A percentile compares a stretch with the other conserved stretches of the same genome.
Evolutionary conservation across 2,329 filamentous ascomycete species (phyloP).

Genomic region (Xylariomycetidae sp.): DNA sequence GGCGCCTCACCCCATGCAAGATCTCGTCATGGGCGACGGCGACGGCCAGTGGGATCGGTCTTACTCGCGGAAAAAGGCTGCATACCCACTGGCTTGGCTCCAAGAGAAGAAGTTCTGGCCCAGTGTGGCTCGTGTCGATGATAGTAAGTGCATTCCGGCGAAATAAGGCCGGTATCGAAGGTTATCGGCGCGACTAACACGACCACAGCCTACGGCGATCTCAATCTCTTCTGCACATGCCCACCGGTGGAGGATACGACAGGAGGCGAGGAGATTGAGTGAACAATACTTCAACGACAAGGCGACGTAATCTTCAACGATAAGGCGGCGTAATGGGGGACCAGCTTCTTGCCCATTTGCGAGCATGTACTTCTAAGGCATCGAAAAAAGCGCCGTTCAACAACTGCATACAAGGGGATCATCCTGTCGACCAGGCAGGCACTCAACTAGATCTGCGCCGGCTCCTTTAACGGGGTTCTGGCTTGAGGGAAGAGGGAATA

Average conservation of each 20-base stretch:
- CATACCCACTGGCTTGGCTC: constrained; percentile 77
- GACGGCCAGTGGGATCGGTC: constrained; percentile 68
- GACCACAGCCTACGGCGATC: constrained; percentile 70
- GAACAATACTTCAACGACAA: not conserved
- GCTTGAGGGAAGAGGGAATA: too few species aligned
- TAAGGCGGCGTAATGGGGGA: too few species aligned
- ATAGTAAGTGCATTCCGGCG: constrained; percentile 55
- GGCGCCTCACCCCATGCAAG: constrained; percentile 77
- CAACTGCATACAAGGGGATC: too few species aligned
- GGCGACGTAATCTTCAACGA: not conserved
- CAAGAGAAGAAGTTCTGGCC: constrained; percentile 99
- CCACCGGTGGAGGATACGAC: constrained; percentile 68
- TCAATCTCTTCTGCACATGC: constrained; percentile 93
- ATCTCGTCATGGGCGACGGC: constrained; percentile 60
- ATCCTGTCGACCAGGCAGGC: too few species aligned
- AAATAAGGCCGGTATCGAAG: too few species aligned
- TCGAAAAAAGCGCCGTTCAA: too few species aligned
- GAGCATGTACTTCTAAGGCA: too few species aligned
- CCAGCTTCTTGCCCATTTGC: too few species aligned
- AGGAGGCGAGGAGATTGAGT: constrained; percentile 12
- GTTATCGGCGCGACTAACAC: constrained; percentile 1
- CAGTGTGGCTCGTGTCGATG: constrained; percentile 76
- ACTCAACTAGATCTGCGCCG: too few species aligned
- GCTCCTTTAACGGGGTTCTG: too few species aligned
- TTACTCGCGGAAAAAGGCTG: constrained; percentile 76